Evolutionary conservation across 2,329 filamentous ascomycete species (phyloP), one percentile per base, ranked within the genome.

Genomic region (Fusarium sp.): DNA sequence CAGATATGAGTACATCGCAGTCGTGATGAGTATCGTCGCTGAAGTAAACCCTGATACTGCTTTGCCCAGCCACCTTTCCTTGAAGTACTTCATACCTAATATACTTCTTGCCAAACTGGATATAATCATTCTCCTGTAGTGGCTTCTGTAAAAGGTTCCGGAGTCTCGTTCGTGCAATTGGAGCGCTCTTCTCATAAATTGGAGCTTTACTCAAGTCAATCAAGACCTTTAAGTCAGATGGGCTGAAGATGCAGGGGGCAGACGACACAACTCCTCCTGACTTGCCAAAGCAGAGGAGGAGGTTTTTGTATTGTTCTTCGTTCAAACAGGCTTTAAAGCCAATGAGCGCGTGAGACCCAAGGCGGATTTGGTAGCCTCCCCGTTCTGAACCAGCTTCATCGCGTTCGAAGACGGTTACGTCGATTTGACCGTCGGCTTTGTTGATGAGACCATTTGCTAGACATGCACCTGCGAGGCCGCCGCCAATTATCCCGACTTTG

Each of bases 61-160:
- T 63, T 6, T 60, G 32, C 1, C 18, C 60, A n/a, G 9, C 13
- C 6, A 0, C 5, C 7, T 36, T 24, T 0, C 6, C 36, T 13
- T 18, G 1, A 0, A 61, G 5, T 1, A 36, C 30, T n/a, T 64
- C 42, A 15, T 42, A 61, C 5, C 2, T 22, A 6, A 30, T 1
- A 6, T 24, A 61, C 22, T 61, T 64, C 44, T 30, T 42, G 0
- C 36, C 42, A 30, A 48, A 64, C 3, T 15, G 8, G 1, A 64
- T 61, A 6, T 1, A 11, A 0, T 2, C 2, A 0, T 5, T 17
- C 8, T 50, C 28, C 5, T 48, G 28, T 0, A 64, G 4, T 0
- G 44, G 55, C 2, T 36, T 28, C 1, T 64, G 61, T 0, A 63
- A 9, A 2, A 61, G 50, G 10, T 61, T 32, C 0, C 44, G 20